Percentiles rank a stretch among this genome's conserved stretches.
Conservation (phyloP, 257 asterid genomes). For the Vinca minor region DNA sequence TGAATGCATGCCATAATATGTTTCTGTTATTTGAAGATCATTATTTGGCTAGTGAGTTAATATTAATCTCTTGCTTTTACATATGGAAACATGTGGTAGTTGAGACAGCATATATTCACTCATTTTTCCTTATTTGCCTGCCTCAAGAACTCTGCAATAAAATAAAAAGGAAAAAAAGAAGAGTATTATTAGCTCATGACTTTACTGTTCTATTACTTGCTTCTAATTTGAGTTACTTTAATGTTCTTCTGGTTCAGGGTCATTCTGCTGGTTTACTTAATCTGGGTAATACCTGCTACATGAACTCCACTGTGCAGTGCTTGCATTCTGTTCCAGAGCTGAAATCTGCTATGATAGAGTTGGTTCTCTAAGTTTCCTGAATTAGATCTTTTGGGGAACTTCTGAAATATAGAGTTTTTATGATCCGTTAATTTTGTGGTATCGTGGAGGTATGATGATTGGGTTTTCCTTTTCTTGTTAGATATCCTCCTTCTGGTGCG, state of each 20-base stretch:
- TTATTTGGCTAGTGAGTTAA: not conserved
- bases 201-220: not conserved
- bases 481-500: conserved; percentile 66
- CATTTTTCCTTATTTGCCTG: not conserved
- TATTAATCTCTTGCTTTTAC: not conserved
- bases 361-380: conserved; percentile 26
- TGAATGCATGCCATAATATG: not conserved
- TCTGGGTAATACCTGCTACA: conserved; percentile 94
- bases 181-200: conserved; percentile 4
- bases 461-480: conserved; percentile 26
- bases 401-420: conserved; percentile 8
- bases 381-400: conserved; percentile 5
- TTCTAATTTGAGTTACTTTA: not conserved
- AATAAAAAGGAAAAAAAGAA: too few relatives aligned
- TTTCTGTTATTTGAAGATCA: not conserved
- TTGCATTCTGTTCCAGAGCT: conserved; percentile 92
- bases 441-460: conserved; percentile 12
- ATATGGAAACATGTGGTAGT: not conserved
- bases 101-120: not conserved
- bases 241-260: conserved; percentile 46
- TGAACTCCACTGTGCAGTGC: conserved; percentile 97
- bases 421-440: conserved; percentile 5
- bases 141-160: not conserved
- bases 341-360: conserved; percentile 76
- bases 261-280: conserved; percentile 93